A percentile compares a stretch with the other conserved stretches of the same genome.
phyloP scores from a whole-genome alignment of 768 basidiomycete species.

The Russula abietina region DNA sequence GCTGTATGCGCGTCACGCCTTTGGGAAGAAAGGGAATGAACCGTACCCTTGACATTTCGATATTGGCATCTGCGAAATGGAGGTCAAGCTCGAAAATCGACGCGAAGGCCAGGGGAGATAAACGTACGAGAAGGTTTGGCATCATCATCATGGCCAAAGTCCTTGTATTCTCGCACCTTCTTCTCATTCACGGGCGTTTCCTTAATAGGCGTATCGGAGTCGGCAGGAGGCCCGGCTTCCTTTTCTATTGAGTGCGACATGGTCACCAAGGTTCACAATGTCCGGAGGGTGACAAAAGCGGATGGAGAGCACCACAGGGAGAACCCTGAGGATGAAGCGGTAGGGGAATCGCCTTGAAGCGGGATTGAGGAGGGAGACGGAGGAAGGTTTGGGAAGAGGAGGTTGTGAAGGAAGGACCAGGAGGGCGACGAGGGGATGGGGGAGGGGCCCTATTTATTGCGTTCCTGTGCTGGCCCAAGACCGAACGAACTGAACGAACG shows the following conservation, averaged over 20 bases:
- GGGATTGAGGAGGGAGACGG: conserved; percentile 25
- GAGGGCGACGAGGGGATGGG: not conserved
- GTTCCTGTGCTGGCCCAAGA: not conserved
- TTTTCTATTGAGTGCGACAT: conserved; percentile 50
- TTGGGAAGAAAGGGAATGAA: not conserved
- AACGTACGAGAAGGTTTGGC: conserved; percentile 62
- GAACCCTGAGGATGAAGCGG: conserved; percentile 10
- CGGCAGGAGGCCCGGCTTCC: conserved; percentile 57
- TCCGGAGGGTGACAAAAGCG: not conserved
- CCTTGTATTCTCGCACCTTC: conserved; percentile 83
- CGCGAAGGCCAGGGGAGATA: not conserved
- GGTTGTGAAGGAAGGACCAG: conserved; percentile 2
- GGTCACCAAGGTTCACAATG: not conserved
- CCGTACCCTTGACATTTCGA: conserved; percentile 74
- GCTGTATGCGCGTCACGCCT: not conserved
- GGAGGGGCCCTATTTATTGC: conserved; percentile 3
- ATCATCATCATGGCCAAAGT: conserved; percentile 68
- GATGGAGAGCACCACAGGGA: conserved; percentile 8
- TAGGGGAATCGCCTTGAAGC: conserved; percentile 24
- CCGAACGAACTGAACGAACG: not conserved
- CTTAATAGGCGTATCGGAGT: conserved; percentile 33
- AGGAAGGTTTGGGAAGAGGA: conserved; percentile 26
- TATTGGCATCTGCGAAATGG: conserved; percentile 59
- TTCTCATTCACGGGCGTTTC: conserved; percentile 31
- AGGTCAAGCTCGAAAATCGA: conserved; percentile 21